Base-by-base conservation (phyloP, 2,329 filamentous ascomycete species). In the Aspergillus novoparasiticus region DNA sequence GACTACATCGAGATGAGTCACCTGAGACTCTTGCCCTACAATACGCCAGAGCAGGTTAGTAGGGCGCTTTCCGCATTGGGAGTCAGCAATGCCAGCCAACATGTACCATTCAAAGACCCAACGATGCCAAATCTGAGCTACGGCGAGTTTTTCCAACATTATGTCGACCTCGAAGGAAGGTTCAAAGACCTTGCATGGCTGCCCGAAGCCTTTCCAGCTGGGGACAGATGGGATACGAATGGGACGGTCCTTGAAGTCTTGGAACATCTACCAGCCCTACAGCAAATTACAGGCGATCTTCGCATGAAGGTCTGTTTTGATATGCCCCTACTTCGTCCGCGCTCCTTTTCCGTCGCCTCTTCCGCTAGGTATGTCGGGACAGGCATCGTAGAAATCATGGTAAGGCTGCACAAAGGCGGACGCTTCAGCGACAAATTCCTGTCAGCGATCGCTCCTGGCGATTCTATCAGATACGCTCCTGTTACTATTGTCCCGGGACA, bases 381-480 rank as follows among this genome's bases (percentile, higher is more conserved):
- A n/a, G 51, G 41, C 11, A 16, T 14, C 2, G 46, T 59, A 4
- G 58, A 59, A 19, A 50, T 59, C 19, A 30, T 59, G 58, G 23
- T 59, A 3, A 45, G 51, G 32, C 36, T 41, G 8, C 58, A 59
- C 34, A 30, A n/a, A 10, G 46, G 41, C 2, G 58, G 58, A 9
- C 48, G 58, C 14, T 59, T 59, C 58, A 59, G 48, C 34, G 58
- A 45, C 26, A 59, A 23, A 28, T 59, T 43, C n/a, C 36, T 59
- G 6, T 39, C 58, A 19, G 12, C 46, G 2, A 39, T 59, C 16
- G 5, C 19, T 2, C 58, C 34, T 1, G 58, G 48, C 3, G 32
- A 12, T 16, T 9, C 2, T 1, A 23, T 59, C 32, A 12, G 16
- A 21, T 59, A 59, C 16, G 30, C 46, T 9, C 36, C 51, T 2